Evolutionary conservation across 352 stramenopile genomes (phyloP).

Genomic region (Phytopythium sindhum): DNA sequence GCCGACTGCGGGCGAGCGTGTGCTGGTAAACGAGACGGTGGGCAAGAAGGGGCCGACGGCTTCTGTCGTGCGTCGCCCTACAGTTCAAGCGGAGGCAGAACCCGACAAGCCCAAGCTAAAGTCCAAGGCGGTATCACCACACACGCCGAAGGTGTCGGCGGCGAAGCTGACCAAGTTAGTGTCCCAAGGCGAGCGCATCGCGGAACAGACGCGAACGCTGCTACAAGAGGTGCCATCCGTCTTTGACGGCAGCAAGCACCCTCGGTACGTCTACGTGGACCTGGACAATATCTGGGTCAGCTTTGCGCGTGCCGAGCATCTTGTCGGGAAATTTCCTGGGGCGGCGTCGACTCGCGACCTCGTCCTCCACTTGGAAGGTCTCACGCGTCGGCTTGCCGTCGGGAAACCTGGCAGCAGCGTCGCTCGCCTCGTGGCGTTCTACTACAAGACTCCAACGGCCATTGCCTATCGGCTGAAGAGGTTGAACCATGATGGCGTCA

Average conservation of each 20-base stretch:
- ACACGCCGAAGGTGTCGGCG: not conserved
- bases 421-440: conserved; percentile 2
- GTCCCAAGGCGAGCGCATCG: not conserved
- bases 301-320: not conserved
- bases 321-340: not conserved
- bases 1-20: not conserved
- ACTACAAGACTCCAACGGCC: not conserved
- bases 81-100: not conserved
- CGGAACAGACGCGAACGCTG: not conserved
- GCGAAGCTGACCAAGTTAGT: not conserved
- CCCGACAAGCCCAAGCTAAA: not conserved
- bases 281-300: conserved; percentile 8
- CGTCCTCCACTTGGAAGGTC: not conserved
- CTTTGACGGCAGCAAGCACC: not conserved
- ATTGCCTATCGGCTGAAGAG: not conserved
- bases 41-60: not conserved
- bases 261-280: conserved; percentile 1
- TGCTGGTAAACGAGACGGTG: not conserved
- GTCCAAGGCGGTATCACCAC: not conserved
- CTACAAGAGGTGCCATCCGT: not conserved
- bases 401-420: not conserved
- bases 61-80: not conserved
- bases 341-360: not conserved
- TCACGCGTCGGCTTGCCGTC: not conserved
- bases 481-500: not conserved